Evolutionary conservation across 768 basidiomycete genomes (phyloP), one percentile per base, ranked within the genome.

Genomic region (Suillus subaureus): DNA sequence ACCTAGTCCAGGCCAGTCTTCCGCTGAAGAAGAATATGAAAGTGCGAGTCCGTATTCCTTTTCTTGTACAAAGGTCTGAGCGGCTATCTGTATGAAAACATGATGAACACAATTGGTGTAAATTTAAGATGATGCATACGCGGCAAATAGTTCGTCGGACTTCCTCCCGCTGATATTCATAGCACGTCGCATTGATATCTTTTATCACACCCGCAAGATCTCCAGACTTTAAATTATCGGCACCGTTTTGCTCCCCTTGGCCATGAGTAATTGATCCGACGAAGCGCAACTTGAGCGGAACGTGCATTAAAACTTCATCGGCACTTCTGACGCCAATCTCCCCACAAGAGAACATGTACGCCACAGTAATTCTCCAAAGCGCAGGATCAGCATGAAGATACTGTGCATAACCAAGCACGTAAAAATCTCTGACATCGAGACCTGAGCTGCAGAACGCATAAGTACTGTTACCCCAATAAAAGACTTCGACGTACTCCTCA

Each of bases 291-390:
- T 79, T 79, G 56, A 95, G 80, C 4, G 93, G 90, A 4, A 95
- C 87, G 35, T 89, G 88, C 42, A 90, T 78, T 16, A 98, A 76
- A 37, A 95, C 80, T 74, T 91, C 87, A 65, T 93, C 89, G 0
- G 91, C 91, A 67, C 89, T 87, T 35, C 81, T 80, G 71, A 84
- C 82, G 2, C 96, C 97, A 33, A 90, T 83, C 3, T 84, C 81
- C 0, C 91, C 92, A 65, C 94, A 94, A 0, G 91, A 87, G 69
- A 89, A 91, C 84, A 97, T 89, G 73, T 99, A 99, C 55, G 91
- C 91, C 64, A 94, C 89, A 0, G 90, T 90, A 65, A 97, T 86
- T 54, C 92, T 84, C 97, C 97, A 99, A 45, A 97, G 79, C 6
- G 85, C 86, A 3, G 92, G 87, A 72, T 97, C 95, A 21, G 89